These are phyloP conservation scores for Leptomonas pyrrhocoris DNA, from an alignment of 208 protist genomes.

Conservation along the genomic window DNA sequence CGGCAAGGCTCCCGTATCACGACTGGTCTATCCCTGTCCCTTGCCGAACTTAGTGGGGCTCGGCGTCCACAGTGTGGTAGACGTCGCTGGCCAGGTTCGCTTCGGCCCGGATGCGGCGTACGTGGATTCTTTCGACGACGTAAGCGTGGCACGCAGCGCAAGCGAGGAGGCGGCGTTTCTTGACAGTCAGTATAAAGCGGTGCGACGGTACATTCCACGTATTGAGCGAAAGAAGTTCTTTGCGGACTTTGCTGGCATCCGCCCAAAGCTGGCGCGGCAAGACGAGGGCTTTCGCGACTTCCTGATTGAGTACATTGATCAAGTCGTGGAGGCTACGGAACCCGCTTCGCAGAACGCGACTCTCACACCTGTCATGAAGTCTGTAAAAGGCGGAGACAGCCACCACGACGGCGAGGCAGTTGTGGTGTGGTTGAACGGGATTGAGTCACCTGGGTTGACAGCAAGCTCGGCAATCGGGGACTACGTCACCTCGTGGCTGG, in stretches of 20 bases:
- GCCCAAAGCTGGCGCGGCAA: conserved; percentile 38
- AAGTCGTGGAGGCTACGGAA: background rate
- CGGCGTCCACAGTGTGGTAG: conserved; percentile 50
- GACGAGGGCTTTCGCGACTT: conserved; percentile 52
- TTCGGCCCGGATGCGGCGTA: conserved; percentile 45
- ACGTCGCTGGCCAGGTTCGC: conserved; percentile 40
- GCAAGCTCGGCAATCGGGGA: conserved; percentile 47
- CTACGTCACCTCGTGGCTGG: conserved; percentile 34
- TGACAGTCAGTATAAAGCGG: conserved; percentile 29
- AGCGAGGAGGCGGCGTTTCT: conserved; percentile 37
- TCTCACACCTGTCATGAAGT: conserved; percentile 11
- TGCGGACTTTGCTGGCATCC: conserved; percentile 43
- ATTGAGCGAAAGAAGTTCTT: conserved; percentile 32
- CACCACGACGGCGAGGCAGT: background rate
- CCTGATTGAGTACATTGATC: conserved; percentile 35
- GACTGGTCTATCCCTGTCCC: conserved; percentile 47
- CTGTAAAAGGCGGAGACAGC: background rate
- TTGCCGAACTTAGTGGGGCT: conserved; percentile 37
- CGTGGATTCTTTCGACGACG: conserved; percentile 30
- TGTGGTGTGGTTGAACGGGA: conserved; percentile 43
- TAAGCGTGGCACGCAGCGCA: conserved; percentile 6
- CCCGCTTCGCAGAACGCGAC: background rate
- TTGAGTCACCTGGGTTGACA: conserved; percentile 50
- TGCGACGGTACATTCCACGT: conserved; percentile 36
- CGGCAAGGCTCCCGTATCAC: conserved; percentile 25